Evolutionary conservation across 305 asterid genomes (phyloP), one percentile per base, ranked within the genome.

Genomic region (Ilex paraguariensis): DNA sequence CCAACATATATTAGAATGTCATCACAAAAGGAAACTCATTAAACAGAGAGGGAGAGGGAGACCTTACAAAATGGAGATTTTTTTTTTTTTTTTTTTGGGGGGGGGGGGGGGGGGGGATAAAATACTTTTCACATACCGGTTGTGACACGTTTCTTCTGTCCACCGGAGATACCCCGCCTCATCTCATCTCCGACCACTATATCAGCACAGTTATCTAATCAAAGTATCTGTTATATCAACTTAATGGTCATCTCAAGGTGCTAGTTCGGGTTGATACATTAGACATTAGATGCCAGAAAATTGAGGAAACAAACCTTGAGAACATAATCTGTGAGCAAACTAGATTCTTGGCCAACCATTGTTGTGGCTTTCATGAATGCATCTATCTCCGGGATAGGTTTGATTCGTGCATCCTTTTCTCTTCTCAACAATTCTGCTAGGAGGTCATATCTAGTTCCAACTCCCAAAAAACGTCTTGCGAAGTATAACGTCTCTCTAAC

Each of bases 311-410:
- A 46, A 9, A 80, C 85, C 81, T 80, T 80, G 59, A 80, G 81
- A 49, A 72, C 71, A 49, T 75, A 77, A 33, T 80, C 81, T 1
- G 83, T 80, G 57, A 71, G 67, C 12, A 74, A 42, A 74, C 83
- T 80, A 40, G 82, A 54, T 40, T 76, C 70, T 39, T 76, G 80
- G 32, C 82, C 80, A 39, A 72, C 69, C n/a, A 76, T 61, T 31
- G 82, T 69, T 48, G 77, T 68, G 59, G 78, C 77, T 61, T 79
- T 79, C 85, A 79, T 79, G 63, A 79, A 79, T 60, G 82, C 77
- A 58, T 79, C 85, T 17, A 79, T 76, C 54, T 76, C 78, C 10
- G 80, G 76, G 51, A 76, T 80, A 11, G 82, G 82, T 54, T 76
- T 80, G 40, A 80, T 76, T 16, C 76, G 72, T 12, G 79, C 71